Evolutionary conservation across 306 rosid species (phyloP).

Genomic region (Vachellia collinsii): DNA sequence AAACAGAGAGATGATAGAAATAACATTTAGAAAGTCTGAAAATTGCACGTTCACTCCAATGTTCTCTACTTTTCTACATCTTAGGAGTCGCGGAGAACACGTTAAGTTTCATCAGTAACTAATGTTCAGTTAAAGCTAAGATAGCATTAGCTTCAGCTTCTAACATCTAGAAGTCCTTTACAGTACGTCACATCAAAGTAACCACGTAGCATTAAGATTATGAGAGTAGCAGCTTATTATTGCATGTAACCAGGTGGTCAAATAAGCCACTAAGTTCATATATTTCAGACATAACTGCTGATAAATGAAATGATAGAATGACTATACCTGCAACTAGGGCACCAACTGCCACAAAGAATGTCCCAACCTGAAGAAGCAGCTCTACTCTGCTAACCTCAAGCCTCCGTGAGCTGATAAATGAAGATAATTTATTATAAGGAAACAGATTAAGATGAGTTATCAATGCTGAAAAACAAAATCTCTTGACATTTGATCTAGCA

Average conservation of each 20-base stretch:
- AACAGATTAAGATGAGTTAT: slow-evolving; percentile 14
- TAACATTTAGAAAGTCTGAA: not conserved
- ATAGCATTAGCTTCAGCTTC: not conserved
- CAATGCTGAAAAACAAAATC: slow-evolving; percentile 12
- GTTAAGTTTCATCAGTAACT: not conserved
- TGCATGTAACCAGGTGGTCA: not conserved
- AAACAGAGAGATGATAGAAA: not conserved
- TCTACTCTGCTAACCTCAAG: slow-evolving; percentile 99
- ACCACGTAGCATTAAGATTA: not conserved
- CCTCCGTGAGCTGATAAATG: slow-evolving; percentile 79
- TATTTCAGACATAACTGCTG: not conserved
- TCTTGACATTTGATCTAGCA: slow-evolving; percentile 16
- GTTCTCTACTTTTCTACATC: not conserved
- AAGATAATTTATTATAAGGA: slow-evolving; percentile 32
- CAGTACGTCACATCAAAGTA: not conserved
- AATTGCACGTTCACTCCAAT: not conserved
- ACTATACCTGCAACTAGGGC: slow-evolving; percentile 87
- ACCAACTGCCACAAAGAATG: slow-evolving; percentile 88
- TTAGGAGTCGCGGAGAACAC: not conserved
- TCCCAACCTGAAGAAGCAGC: slow-evolving; percentile 97
- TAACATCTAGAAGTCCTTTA: not conserved
- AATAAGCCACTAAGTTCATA: not conserved
- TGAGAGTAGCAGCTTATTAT: not conserved
- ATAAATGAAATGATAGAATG: not conserved
- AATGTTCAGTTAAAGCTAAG: not conserved